Evolutionary conservation across 768 basidiomycete species (phyloP).

Genomic region (Lepiota brunneoincarnata): DNA sequence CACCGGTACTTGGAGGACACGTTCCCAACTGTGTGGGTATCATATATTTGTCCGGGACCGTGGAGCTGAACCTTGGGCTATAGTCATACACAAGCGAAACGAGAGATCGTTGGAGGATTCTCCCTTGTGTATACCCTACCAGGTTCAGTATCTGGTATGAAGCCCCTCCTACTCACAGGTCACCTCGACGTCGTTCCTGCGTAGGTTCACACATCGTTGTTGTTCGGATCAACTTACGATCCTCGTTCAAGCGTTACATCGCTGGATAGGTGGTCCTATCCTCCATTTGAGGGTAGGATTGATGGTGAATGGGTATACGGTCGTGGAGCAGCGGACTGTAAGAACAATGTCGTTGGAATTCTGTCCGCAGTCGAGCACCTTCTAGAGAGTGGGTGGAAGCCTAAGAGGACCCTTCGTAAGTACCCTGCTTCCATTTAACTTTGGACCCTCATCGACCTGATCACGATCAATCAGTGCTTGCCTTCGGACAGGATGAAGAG

Average conservation of each 20-base stretch:
- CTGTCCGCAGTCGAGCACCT: slow-evolving; percentile 29
- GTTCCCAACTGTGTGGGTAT: slow-evolving; percentile 26
- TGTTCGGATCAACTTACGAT: neutral
- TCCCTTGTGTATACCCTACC: slow-evolving; percentile 24
- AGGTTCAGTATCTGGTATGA: slow-evolving; percentile 17
- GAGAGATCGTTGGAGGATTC: slow-evolving; percentile 22
- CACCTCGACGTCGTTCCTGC: slow-evolving; percentile 29
- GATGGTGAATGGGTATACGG: slow-evolving; percentile 28
- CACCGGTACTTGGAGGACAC: slow-evolving; percentile 23
- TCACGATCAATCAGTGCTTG: slow-evolving; percentile 18
- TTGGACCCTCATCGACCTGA: neutral
- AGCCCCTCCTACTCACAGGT: slow-evolving; percentile 28
- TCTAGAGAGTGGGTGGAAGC: slow-evolving; percentile 20
- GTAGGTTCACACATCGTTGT: slow-evolving; percentile 8
- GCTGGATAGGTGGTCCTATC: slow-evolving; percentile 26
- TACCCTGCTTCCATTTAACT: neutral
- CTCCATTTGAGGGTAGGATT: slow-evolving; percentile 25
- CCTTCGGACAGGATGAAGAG: slow-evolving; percentile 33
- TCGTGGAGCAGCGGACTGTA: slow-evolving; percentile 28
- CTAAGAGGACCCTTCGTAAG: slow-evolving; percentile 23
- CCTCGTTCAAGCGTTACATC: slow-evolving; percentile 20
- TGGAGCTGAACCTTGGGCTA: too few species aligned
- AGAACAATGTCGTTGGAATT: slow-evolving; percentile 29
- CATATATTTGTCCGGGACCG: neutral
- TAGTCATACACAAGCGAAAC: slow-evolving; percentile 19